phyloP scores from a whole-genome alignment of 2,329 filamentous ascomycete genomes.

The Fusarium palustre region DNA sequence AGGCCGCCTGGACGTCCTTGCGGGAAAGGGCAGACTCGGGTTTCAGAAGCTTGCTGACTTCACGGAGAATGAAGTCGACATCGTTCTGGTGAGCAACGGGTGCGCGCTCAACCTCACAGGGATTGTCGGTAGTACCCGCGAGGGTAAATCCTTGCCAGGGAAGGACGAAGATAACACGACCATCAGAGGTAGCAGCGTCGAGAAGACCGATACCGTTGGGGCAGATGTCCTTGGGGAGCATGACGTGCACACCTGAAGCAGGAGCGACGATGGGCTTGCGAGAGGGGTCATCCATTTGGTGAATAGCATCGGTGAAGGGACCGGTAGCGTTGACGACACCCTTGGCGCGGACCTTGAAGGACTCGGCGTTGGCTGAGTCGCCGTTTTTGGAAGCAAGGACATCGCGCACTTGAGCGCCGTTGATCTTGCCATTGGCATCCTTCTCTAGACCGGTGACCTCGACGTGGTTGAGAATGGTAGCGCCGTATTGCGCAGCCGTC shows the following conservation, averaged over 20 bases:
- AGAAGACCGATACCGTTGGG: slow-evolving; percentile 86
- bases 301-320: slow-evolving; percentile 82
- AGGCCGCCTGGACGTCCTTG: slow-evolving; percentile 81
- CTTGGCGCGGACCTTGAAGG: slow-evolving; percentile 79
- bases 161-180: slow-evolving; percentile 88
- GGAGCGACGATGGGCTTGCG: slow-evolving; percentile 81
- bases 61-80: slow-evolving; percentile 84
- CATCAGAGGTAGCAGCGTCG: slow-evolving; percentile 81
- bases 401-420: slow-evolving; percentile 68
- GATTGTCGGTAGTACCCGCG: slow-evolving; percentile 83
- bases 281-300: slow-evolving; percentile 80
- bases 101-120: slow-evolving; percentile 74
- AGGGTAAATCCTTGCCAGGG: slow-evolving; percentile 90
- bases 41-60: slow-evolving; percentile 80
- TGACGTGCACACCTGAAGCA: slow-evolving; percentile 84
- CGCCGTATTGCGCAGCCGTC: slow-evolving; percentile 83
- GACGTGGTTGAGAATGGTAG: slow-evolving; percentile 83
- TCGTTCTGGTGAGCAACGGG: slow-evolving; percentile 81
- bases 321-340: slow-evolving; percentile 88
- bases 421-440: slow-evolving; percentile 74
- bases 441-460: slow-evolving; percentile 82
- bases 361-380: slow-evolving; percentile 61
- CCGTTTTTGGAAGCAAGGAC: slow-evolving; percentile 72
- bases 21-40: slow-evolving; percentile 80
- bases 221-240: slow-evolving; percentile 82